phyloP scores from a whole-genome alignment of 116 monocot genomes.

The Cymodocea nodosa region DNA sequence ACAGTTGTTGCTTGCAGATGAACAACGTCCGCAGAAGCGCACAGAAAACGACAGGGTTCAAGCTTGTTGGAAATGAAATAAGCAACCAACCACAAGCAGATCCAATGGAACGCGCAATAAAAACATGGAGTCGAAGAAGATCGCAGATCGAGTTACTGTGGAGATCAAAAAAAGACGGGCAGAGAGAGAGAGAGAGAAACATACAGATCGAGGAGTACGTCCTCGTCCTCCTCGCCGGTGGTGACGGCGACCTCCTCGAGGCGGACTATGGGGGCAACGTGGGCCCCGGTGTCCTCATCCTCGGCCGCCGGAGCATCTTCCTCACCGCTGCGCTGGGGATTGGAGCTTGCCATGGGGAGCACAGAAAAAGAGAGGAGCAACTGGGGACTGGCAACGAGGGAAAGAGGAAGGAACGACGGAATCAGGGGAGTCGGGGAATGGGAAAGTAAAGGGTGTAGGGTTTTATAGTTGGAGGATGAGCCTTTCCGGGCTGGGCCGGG shows the following conservation, averaged over 20 bases:
- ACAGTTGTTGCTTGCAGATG: too few species aligned
- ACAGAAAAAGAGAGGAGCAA: neutral
- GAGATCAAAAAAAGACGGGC: too few species aligned
- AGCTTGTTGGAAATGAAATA: too few species aligned
- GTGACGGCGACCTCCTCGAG: slow-evolving; percentile 91
- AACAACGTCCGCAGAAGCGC: too few species aligned
- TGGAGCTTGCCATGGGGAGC: slow-evolving; percentile 43
- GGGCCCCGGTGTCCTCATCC: slow-evolving; percentile 90
- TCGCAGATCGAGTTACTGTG: too few species aligned
- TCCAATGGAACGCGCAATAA: too few species aligned
- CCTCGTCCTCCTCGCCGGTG: slow-evolving; percentile 89
- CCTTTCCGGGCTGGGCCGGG: too few species aligned
- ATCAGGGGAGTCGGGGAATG: neutral
- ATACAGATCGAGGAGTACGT: slow-evolving; percentile 66
- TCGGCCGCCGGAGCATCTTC: slow-evolving; percentile 28
- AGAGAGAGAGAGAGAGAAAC: neutral
- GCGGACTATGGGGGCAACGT: slow-evolving; percentile 71
- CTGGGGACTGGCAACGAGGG: neutral
- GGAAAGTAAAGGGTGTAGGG: too few species aligned
- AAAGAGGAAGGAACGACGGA: neutral
- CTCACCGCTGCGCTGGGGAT: slow-evolving; percentile 39
- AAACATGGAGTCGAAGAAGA: too few species aligned
- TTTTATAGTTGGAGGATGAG: too few species aligned
- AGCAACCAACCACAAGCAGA: too few species aligned
- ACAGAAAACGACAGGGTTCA: too few species aligned